A percentile compares a stretch with the other conserved stretches of the same genome.
These are phyloP conservation scores for Rhizopogon rudus DNA, from an alignment of 768 basidiomycete genomes.

Conservation along the genomic window DNA sequence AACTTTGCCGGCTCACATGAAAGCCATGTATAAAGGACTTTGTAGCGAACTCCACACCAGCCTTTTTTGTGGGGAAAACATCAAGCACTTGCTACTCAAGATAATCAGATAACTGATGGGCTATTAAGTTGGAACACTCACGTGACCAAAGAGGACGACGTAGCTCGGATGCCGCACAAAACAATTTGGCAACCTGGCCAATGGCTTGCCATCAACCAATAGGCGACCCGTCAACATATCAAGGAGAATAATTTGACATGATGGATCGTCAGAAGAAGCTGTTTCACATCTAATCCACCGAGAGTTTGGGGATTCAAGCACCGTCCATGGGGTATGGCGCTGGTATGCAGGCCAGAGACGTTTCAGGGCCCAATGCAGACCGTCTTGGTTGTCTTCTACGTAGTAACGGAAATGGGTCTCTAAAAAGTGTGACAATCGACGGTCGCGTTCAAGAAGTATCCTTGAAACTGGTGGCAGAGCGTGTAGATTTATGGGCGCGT, in stretches of 20 bases:
- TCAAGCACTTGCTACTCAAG: constrained; percentile 21
- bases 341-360: constrained; percentile 21
- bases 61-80: constrained; percentile 29
- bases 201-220: constrained; percentile 35
- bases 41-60: constrained; percentile 31
- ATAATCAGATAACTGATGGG: background rate
- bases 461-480: constrained; percentile 7
- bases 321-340: too few species aligned
- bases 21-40: constrained; percentile 11
- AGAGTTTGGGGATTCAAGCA: constrained; percentile 11
- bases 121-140: constrained; percentile 10
- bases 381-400: constrained; percentile 11
- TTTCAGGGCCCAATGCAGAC: constrained; percentile 25
- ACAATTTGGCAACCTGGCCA: constrained; percentile 31
- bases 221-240: constrained; percentile 37
- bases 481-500: constrained; percentile 14
- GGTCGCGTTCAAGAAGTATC: constrained; percentile 25
- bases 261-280: background rate
- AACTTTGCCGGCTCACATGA: constrained; percentile 12
- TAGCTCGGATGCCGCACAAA: constrained; percentile 31
- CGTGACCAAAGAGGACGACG: constrained; percentile 30
- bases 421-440: constrained; percentile 25
- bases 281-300: constrained; percentile 28
- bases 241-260: constrained; percentile 30
- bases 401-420: constrained; percentile 14